Evolutionary conservation across 345 rosid genomes (phyloP), one percentile per base, ranked within the genome.

Genomic region (Hypericum perforatum): DNA sequence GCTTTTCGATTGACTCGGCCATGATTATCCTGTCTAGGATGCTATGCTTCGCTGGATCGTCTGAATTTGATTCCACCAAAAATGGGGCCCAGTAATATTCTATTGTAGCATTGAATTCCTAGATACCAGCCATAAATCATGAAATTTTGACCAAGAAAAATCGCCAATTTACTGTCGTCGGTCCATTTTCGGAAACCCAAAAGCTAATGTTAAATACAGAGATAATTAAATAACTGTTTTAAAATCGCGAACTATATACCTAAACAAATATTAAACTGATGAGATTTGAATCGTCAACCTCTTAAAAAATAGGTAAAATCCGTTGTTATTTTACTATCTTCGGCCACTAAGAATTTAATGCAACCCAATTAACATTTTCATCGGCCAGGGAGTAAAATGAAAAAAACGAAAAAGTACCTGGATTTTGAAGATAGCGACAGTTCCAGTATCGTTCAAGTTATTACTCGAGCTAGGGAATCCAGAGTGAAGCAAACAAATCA

Each of bases 401-500:
- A 9, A 38, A 49, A 44, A 41, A n/a, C n/a, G n/a, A n/a, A 36
- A 5, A 53, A 7, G 47, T 60, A 85, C 98, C 95, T 81, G 78
- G 56, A 92, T 69, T 61, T 78, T 78, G 69, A 88, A 92, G 38
- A 84, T 49, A 41, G 85, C 63, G 22, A 82, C 79, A 36, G 94
- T 82, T 11, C 85, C 87, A 42, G 74, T 48, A 58, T 61, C 78
- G 76, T 65, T 79, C 73, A 81, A 68, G 78, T 79, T 82, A 52
- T 92, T 92, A 49, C 71, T 70, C 38, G 83, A 80, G 11, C 68
- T 61, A 41, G 94, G 84, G 66, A 72, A n/a, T 37, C 61, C 86
- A 32, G 99, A 86, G 70, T 94, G 91, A 73, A 74, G 87, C 77
- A 94, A 68, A 67, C 99, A 94, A 64, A 89, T 54, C 99, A 94